A percentile compares a stretch with the other conserved stretches of the same genome.
phyloP scores from a whole-genome alignment of 2,329 filamentous ascomycete species.

The Trichoderma atroviride region DNA sequence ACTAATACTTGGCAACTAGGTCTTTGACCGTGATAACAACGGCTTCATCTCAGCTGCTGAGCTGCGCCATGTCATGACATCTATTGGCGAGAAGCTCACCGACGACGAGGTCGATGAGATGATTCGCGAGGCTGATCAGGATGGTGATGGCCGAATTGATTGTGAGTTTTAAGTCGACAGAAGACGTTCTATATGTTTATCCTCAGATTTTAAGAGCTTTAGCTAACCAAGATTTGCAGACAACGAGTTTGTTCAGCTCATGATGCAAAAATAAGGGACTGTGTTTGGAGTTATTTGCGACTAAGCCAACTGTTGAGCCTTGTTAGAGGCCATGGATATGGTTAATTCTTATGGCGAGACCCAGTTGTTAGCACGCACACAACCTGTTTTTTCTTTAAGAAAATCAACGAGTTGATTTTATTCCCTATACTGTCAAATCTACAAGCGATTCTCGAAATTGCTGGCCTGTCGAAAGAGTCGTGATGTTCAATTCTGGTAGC shows the following conservation, averaged over 20 bases:
- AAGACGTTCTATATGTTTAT: background rate
- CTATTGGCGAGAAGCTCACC: conserved; percentile 87
- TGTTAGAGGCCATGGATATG: conserved; percentile 17
- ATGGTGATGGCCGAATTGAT: conserved; percentile 85
- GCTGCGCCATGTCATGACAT: conserved; percentile 88
- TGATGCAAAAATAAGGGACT: conserved; percentile 83
- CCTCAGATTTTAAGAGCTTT: background rate
- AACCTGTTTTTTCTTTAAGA: conserved; percentile 18
- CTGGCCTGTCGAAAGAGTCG: conserved; percentile 34
- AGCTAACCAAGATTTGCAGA: conserved; percentile 51
- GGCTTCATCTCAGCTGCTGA: conserved; percentile 89
- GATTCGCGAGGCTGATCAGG: conserved; percentile 89
- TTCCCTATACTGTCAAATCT: conserved; percentile 38
- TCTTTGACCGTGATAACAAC: conserved; percentile 89
- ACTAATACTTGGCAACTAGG: conserved; percentile 43
- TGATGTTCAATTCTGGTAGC: conserved; percentile 31
- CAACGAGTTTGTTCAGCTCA: conserved; percentile 91
- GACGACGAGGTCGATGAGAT: conserved; percentile 92
- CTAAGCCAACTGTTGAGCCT: conserved; percentile 23
- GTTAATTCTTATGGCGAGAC: conserved; percentile 19
- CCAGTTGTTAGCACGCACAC: conserved; percentile 19
- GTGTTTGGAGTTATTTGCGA: conserved; percentile 25
- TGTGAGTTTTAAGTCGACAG: conserved; percentile 58
- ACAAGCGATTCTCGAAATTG: conserved; percentile 37
- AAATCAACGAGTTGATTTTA: conserved; percentile 30